Evolutionary conservation across 2,329 filamentous ascomycete genomes (phyloP).

Genomic region (Fusarium ramigenum): DNA sequence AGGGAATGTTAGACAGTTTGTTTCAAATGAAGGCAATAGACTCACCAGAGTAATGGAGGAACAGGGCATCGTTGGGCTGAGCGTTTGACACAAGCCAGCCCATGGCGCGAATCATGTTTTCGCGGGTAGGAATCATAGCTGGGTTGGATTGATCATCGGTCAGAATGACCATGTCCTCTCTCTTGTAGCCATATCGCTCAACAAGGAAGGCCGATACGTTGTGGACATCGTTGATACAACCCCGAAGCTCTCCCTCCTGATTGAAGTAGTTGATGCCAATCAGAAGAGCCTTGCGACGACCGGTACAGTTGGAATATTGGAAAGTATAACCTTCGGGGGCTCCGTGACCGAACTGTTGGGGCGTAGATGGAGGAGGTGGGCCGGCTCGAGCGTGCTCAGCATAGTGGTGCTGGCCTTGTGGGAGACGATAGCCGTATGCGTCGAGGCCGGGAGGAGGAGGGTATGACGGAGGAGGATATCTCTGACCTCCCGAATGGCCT

Average conservation of each 20-base stretch:
- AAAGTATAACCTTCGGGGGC: conserved; percentile 76
- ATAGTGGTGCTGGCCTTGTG: conserved; percentile 40
- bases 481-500: conserved; percentile 38
- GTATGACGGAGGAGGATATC: conserved; percentile 48
- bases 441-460: conserved; percentile 56
- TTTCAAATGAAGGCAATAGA: not conserved
- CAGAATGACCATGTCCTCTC: conserved; percentile 82
- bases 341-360: conserved; percentile 72
- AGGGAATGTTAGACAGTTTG: not conserved
- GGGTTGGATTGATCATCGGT: conserved; percentile 79
- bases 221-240: conserved; percentile 84
- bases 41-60: conserved; percentile 78
- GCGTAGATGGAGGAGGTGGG: conserved; percentile 58
- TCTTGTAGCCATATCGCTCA: conserved; percentile 73
- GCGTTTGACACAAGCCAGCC: conserved; percentile 78
- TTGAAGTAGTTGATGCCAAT: conserved; percentile 87
- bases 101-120: conserved; percentile 79
- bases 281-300: conserved; percentile 76
- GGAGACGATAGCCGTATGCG: conserved; percentile 57
- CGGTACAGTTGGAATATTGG: conserved; percentile 80
- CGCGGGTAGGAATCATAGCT: conserved; percentile 77
- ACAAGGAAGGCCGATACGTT: conserved; percentile 79
- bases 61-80: conserved; percentile 77
- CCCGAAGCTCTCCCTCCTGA: conserved; percentile 74
- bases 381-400: conserved; percentile 45